These are phyloP conservation scores for Halteria grandinella DNA, from an alignment of 73 alveolate species.

Conservation along the genomic window DNA sequence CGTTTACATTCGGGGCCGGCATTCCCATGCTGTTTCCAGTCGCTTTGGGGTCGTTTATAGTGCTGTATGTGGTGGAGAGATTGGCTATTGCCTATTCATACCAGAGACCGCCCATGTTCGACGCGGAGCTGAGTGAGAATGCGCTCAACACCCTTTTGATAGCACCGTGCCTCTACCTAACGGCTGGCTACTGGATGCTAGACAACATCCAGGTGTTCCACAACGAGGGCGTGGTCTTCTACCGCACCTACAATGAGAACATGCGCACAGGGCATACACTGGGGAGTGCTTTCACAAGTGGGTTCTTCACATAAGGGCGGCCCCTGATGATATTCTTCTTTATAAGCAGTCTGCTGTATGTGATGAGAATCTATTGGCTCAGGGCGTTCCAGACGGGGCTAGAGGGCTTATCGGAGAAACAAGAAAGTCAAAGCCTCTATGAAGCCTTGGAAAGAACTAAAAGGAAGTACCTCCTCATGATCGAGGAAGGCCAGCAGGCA, in stretches of 20 bases:
- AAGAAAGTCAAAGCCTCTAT: no score
- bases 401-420: no score
- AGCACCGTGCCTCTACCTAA: conserved; percentile 22
- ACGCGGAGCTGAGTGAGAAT: conserved; percentile 7
- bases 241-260: neutral
- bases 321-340: no score
- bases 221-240: neutral
- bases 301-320: no score
- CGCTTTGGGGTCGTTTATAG: conserved; percentile 30
- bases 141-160: conserved; percentile 6
- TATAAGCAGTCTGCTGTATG: no score
- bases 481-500: no score
- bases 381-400: no score
- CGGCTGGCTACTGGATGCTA: conserved; percentile 56
- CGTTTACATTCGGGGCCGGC: conserved; percentile 49
- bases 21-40: conserved; percentile 47
- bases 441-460: no score
- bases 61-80: conserved; percentile 40
- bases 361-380: no score
- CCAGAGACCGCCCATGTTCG: conserved; percentile 49
- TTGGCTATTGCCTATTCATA: conserved; percentile 31
- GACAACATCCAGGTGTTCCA: conserved; percentile 23
- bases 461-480: no score
- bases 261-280: conserved; percentile 14
- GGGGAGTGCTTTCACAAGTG: no score